These are phyloP conservation scores for Aspergillus candidus DNA, from an alignment of 2,329 filamentous ascomycete genomes.

Conservation along the genomic window DNA sequence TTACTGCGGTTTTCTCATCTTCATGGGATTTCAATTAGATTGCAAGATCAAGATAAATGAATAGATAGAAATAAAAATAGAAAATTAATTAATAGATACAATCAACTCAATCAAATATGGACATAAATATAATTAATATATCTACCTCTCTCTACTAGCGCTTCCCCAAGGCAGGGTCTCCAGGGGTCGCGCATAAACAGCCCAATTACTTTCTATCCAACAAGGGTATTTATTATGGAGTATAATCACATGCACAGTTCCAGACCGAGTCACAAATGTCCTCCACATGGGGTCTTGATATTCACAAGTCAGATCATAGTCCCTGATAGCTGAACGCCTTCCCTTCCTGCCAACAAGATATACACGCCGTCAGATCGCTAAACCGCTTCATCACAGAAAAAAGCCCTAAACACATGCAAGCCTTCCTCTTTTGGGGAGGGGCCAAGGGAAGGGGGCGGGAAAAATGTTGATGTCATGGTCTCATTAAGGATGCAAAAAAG, in stretches of 20 bases:
- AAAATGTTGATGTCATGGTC: constrained; percentile 16
- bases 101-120: too few species aligned
- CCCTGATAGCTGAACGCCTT: constrained; percentile 18
- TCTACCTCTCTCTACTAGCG: too few species aligned
- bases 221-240: constrained; percentile 1
- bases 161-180: neutral
- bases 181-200: neutral
- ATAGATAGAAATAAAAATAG: too few species aligned
- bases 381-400: constrained; percentile 17
- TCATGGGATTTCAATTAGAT: too few species aligned
- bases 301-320: constrained; percentile 16
- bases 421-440: constrained; percentile 1
- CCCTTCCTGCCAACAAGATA: constrained; percentile 8
- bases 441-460: constrained; percentile 2
- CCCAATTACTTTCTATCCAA: too few species aligned
- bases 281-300: constrained; percentile 5
- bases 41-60: too few species aligned
- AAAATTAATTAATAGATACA: too few species aligned
- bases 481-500: constrained; percentile 11
- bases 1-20: too few species aligned
- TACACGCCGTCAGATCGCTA: constrained; percentile 17
- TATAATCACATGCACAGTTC: constrained; percentile 4
- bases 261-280: neutral
- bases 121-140: too few species aligned
- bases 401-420: neutral